A percentile compares a stretch with the other conserved stretches of the same genome.
phyloP scores from a whole-genome alignment of 23 red algal genomes.

The Gracilariopsis chorda region DNA sequence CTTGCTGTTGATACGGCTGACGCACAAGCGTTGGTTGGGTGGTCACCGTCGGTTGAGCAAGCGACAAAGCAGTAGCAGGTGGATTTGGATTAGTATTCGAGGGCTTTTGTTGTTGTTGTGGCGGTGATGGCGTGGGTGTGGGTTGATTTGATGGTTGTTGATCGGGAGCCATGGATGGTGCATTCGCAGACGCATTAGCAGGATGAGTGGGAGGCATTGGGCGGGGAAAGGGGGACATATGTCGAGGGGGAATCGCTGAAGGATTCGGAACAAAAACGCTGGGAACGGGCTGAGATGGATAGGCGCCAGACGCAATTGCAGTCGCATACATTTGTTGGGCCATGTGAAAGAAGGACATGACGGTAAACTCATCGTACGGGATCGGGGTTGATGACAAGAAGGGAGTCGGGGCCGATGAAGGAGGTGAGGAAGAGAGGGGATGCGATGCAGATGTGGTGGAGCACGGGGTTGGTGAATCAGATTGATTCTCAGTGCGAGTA shows the following conservation, averaged over 20 bases:
- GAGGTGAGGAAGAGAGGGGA: neutral
- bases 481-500: neutral
- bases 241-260: neutral
- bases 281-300: neutral
- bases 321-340: slow-evolving; percentile 15
- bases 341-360: slow-evolving; percentile 29
- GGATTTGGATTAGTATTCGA: no score
- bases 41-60: neutral
- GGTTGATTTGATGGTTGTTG: neutral
- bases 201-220: neutral
- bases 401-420: neutral
- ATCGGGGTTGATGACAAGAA: neutral
- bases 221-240: neutral
- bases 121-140: neutral
- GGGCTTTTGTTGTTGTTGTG: no score
- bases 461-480: neutral
- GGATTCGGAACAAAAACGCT: neutral
- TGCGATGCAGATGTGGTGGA: neutral
- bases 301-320: neutral
- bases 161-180: neutral
- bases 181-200: neutral
- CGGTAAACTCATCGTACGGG: slow-evolving; percentile 13
- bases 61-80: no score
- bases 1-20: neutral
- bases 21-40: neutral